Base-by-base conservation (phyloP, 345 rosid genomes). In the Arabis hirsuta region DNA sequence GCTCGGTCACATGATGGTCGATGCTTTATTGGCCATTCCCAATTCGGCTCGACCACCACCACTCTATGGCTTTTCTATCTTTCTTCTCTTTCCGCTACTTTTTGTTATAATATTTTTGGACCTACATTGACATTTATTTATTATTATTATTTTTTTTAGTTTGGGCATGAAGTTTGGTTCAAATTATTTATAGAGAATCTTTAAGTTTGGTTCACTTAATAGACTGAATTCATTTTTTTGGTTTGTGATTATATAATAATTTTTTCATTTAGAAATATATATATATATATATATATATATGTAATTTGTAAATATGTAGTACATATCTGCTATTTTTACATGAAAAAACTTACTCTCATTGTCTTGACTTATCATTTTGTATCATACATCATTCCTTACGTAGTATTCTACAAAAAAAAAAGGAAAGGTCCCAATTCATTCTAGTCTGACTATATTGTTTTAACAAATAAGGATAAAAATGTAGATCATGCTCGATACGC, bases 1-100 rank as follows among this genome's bases (percentile, higher is more conserved):
- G 73, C 80, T 89, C 2, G 97, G 97, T 11, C 78, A 73, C 42
- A 86, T 76, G 87, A 56, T 94, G 77, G 89, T 88, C 3, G 78
- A 76, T 12, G 84, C 88, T 19, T 91, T 82, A 72, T 76, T 83
- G 20, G 65, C 53, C 22, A 69, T 76, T 62, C 70, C 74, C 8
- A 76, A n/a, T 46, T 62, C 79, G 24, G 60, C 67, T 9, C 67
- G n/a, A 27, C 76, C 69, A 19, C 26, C 60, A 16, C 38, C 39
- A 55, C 48, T 44, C 61, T 80, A 59, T 55, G 14, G 39, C 56
- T 13, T 70, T 47, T 76, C 26, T 55, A 8, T 52, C 58, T 9
- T 68, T 53, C 7, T 75, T 38, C 2, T 76, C 0, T 55, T 55
- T 12, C 16, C 52, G 5, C 13, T 76, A 1, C 63, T 38, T 7